Conservation (phyloP, 345 rosid species). For the Hevea brasiliensis region DNA sequence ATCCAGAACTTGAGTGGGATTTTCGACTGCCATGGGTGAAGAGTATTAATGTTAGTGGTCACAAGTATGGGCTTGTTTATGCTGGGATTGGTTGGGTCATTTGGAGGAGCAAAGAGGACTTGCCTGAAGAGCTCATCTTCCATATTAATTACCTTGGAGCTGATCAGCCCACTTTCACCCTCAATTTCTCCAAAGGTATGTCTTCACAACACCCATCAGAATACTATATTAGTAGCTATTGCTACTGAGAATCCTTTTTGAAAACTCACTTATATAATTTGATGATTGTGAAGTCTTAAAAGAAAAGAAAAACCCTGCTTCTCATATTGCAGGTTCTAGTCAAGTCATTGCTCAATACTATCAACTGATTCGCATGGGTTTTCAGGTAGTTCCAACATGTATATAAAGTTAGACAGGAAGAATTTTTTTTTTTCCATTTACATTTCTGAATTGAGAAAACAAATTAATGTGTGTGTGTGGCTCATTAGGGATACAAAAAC, state of each 20-base stretch:
- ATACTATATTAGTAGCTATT: neutral
- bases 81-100: slow-evolving; percentile 31
- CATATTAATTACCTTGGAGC: slow-evolving; percentile 35
- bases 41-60: slow-evolving; percentile 32
- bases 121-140: slow-evolving; percentile 37
- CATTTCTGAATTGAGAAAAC: too few species aligned
- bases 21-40: slow-evolving; percentile 33
- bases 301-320: neutral
- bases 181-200: slow-evolving; percentile 31
- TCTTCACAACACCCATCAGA: too few species aligned
- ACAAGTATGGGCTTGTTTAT: slow-evolving; percentile 33
- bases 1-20: slow-evolving; percentile 33
- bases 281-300: neutral
- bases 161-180: slow-evolving; percentile 37
- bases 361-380: slow-evolving; percentile 25
- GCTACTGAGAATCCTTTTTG: neutral
- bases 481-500: slow-evolving; percentile 19
- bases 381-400: slow-evolving; percentile 1
- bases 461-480: neutral
- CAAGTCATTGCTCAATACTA: slow-evolving; percentile 34
- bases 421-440: too few species aligned
- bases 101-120: slow-evolving; percentile 35
- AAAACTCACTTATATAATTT: neutral
- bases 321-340: slow-evolving; percentile 16
- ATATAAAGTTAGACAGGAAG: neutral